Conservation (phyloP, 192 early-diverging fungal species). For the Dissophora globulifera region DNA sequence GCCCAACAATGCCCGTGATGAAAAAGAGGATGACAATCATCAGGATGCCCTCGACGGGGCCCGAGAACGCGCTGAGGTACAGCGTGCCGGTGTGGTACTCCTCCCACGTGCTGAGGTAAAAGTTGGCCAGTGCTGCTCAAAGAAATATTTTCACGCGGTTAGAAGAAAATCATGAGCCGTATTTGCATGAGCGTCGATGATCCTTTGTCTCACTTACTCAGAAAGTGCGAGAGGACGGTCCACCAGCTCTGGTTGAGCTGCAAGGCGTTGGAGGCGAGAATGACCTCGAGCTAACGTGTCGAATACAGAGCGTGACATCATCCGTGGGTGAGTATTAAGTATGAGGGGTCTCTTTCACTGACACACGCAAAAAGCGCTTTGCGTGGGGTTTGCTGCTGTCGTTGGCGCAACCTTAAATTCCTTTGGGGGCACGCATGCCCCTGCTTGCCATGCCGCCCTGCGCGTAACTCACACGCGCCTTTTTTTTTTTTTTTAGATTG, state of each 20-base stretch:
- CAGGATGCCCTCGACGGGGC: slow-evolving; percentile 92
- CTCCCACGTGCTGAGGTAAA: slow-evolving; percentile 95
- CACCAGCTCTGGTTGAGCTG: slow-evolving; percentile 53
- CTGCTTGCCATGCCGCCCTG: too few species aligned
- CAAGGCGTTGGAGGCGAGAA: slow-evolving; percentile 43
- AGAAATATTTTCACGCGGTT: not conserved
- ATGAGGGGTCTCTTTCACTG: too few species aligned
- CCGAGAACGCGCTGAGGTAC: slow-evolving; percentile 85
- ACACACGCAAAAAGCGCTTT: not conserved
- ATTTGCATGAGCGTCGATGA: not conserved
- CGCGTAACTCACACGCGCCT: slow-evolving; percentile 4
- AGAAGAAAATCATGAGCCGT: too few species aligned
- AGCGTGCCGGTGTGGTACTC: slow-evolving; percentile 92
- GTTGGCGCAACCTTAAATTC: slow-evolving; percentile 27
- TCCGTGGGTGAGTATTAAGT: too few species aligned
- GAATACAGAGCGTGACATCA: too few species aligned
- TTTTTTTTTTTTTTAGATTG: not conserved
- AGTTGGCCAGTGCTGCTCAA: slow-evolving; percentile 75
- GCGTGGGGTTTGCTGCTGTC: not conserved
- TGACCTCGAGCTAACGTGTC: slow-evolving; percentile 38
- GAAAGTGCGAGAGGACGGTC: slow-evolving; percentile 45
- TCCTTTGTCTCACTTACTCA: slow-evolving; percentile 23
- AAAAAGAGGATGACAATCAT: slow-evolving; percentile 70
- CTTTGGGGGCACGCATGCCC: slow-evolving; percentile 13
- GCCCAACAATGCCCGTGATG: slow-evolving; percentile 66